Evolutionary conservation across 768 basidiomycete genomes (phyloP).

Genomic region (Agaricus blazei): DNA sequence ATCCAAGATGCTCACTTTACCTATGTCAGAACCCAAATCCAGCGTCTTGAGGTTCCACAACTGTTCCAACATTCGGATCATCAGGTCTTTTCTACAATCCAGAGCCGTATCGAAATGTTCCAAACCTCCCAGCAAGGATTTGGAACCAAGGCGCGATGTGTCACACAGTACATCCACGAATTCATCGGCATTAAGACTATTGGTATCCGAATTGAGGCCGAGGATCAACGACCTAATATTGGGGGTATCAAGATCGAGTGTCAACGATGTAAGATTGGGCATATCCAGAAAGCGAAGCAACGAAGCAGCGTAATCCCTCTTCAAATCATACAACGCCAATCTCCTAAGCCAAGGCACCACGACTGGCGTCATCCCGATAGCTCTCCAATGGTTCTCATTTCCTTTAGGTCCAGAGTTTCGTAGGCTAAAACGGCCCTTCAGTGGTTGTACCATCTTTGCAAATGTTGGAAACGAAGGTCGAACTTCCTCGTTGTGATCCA

Average conservation of each 20-base stretch:
- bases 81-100: constrained; percentile 30
- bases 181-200: constrained; percentile 33
- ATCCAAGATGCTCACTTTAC: constrained; percentile 27
- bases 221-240: constrained; percentile 40
- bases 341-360: constrained; percentile 34
- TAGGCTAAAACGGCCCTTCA: constrained; percentile 46
- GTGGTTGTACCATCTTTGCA: constrained; percentile 46
- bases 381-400: constrained; percentile 30
- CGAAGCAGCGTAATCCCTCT: constrained; percentile 29
- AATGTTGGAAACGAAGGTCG: constrained; percentile 57
- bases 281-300: constrained; percentile 34
- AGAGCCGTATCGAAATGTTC: constrained; percentile 47
- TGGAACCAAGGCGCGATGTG: constrained; percentile 31
- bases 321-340: constrained; percentile 36
- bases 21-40: constrained; percentile 25
- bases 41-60: constrained; percentile 43
- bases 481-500: constrained; percentile 58
- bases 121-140: constrained; percentile 44
- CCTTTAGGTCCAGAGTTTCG: constrained; percentile 50
- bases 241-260: constrained; percentile 48
- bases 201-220: constrained; percentile 50
- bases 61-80: constrained; percentile 38
- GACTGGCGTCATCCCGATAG: constrained; percentile 30
- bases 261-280: constrained; percentile 36
- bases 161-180: constrained; percentile 24